These are phyloP conservation scores for Chytriomyces confervae DNA, from an alignment of 192 early-diverging fungal genomes.

Conservation along the genomic window DNA sequence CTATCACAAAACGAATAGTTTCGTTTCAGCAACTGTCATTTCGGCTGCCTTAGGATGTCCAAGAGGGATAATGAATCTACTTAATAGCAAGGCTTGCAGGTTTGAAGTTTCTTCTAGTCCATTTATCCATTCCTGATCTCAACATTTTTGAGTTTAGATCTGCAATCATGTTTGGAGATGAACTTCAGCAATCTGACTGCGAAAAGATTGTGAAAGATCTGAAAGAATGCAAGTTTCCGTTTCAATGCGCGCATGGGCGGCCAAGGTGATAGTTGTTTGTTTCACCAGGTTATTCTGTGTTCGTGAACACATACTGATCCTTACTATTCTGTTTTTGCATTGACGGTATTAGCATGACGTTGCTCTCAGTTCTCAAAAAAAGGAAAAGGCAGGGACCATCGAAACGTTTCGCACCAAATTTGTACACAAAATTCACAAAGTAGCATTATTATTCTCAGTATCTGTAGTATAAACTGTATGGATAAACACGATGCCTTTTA, in stretches of 20 bases:
- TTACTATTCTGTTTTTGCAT: too few relatives aligned
- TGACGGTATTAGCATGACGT: not conserved
- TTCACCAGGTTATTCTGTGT: not conserved
- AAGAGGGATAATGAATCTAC: conserved; percentile 67
- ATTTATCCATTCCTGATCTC: not conserved
- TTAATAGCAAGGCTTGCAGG: conserved; percentile 79
- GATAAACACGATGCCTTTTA: too few relatives aligned
- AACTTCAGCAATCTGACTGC: conserved; percentile 56
- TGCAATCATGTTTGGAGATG: conserved; percentile 80
- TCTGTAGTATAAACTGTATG: too few relatives aligned
- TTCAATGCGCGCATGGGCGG: conserved; percentile 55
- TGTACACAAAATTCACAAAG: not conserved
- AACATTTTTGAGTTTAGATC: conserved; percentile 45
- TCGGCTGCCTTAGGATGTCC: conserved; percentile 52
- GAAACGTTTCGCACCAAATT: not conserved
- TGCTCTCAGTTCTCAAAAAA: conserved; percentile 2
- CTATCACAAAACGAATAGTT: not conserved
- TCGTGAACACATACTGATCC: too few relatives aligned
- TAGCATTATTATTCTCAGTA: not conserved
- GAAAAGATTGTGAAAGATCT: conserved; percentile 57
- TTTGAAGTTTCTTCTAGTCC: not conserved
- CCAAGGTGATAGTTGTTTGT: conserved; percentile 34
- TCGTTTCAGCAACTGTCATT: not conserved
- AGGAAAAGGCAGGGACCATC: not conserved
- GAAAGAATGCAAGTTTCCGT: conserved; percentile 54